Evolutionary conservation across 108 stramenopile species (phyloP), one percentile per base, ranked within the genome.

Genomic region (Halocafeteria seosinensis): DNA sequence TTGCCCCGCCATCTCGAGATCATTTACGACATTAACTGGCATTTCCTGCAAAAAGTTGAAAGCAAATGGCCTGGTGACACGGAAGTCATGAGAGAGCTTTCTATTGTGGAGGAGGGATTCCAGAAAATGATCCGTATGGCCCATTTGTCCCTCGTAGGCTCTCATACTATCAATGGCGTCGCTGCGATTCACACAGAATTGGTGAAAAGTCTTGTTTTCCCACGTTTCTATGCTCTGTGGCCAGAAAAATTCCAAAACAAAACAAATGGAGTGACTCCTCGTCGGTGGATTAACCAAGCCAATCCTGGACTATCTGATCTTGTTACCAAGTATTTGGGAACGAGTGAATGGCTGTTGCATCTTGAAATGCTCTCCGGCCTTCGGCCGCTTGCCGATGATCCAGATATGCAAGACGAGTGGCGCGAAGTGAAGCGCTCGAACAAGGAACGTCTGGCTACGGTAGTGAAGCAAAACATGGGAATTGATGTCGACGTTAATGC

Each of bases 261-360:
- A 13, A 59, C 57, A 33, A 59, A 59, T 35, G 57, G 57, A 17
- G 57, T 59, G 21, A 59, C 57, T n/a, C 57, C 57, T 13, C 57
- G 57, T 35, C 57, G 57, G 21, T 59, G 57, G 57, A 59, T 59
- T 21, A 8, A 59, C 57, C 57, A 59, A 35, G 6, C 13, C 6
- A 59, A 59, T 35, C 57, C 57, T 17, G 57, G 2, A 11, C 57
- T 59, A 12, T 11, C 57, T 2, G 2, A 6, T 35, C n/a, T 59
- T 11, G 36, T 59, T 35, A 59, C 27, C 17, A 2, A n/a, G 13
- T 17, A 11, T 2, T 35, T 59, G 13, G 57, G 57, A 6, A 30
- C 17, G 21, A 11, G 11, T 12, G 28, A 33, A 12, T 59, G 57
- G 57, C 17, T 59, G 13, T 6, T 35, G 57, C 34, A 59, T 21